These are phyloP conservation scores for Coemansia sp. DNA, from an alignment of 192 early-diverging fungal genomes.

Conservation along the genomic window DNA sequence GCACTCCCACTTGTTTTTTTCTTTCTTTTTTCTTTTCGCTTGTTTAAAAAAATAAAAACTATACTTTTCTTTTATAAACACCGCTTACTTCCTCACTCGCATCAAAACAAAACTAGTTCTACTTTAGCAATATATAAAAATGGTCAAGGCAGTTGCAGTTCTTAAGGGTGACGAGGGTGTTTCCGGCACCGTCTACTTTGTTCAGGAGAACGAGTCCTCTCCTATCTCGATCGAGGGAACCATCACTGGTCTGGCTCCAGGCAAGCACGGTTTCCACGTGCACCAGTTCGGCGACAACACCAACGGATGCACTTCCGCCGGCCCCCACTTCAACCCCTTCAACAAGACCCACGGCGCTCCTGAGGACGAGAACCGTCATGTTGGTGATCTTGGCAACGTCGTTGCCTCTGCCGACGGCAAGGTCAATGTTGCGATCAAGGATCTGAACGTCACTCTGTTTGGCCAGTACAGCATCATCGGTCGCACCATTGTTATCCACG, in stretches of 20 bases:
- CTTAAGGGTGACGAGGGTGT: slow-evolving; percentile 68
- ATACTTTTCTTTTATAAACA: slow-evolving; percentile 6
- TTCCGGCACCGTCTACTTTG: slow-evolving; percentile 70
- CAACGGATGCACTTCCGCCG: slow-evolving; percentile 82
- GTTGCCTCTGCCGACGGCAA: slow-evolving; percentile 58
- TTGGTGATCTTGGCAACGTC: slow-evolving; percentile 91
- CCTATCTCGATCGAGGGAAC: slow-evolving; percentile 60
- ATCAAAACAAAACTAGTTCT: background rate
- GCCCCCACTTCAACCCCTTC: slow-evolving; percentile 84
- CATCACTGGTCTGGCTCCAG: slow-evolving; percentile 64
- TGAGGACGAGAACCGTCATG: slow-evolving; percentile 66
- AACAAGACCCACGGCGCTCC: slow-evolving; percentile 79
- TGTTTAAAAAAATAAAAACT: background rate
- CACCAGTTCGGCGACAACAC: slow-evolving; percentile 76
- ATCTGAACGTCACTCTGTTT: slow-evolving; percentile 69
- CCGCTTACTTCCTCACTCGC: too few species aligned
- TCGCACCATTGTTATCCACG: slow-evolving; percentile 84
- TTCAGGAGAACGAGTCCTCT: slow-evolving; percentile 62
- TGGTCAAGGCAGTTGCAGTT: slow-evolving; percentile 84
- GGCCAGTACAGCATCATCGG: slow-evolving; percentile 77
- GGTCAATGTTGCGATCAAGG: slow-evolving; percentile 57
- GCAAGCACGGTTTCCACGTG: slow-evolving; percentile 87
- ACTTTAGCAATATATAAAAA: slow-evolving; percentile 44
- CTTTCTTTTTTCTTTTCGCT: slow-evolving; percentile 6
- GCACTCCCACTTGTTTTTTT: background rate